Evolutionary conservation across 768 basidiomycete species (phyloP).

Genomic region (Phylloporus sp.): DNA sequence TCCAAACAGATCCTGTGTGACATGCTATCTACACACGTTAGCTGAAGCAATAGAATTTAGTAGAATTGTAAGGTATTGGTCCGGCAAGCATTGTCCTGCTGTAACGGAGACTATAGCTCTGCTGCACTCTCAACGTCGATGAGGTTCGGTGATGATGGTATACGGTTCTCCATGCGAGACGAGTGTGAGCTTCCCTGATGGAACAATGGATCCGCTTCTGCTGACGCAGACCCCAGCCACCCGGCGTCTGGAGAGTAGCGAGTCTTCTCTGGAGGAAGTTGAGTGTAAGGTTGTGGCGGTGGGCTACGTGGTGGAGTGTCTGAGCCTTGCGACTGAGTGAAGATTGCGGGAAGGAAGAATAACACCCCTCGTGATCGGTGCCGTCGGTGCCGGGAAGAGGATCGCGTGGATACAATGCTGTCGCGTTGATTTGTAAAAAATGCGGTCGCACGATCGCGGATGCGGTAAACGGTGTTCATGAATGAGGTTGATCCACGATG

Average conservation of each 20-base stretch:
- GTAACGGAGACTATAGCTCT: conserved; percentile 16
- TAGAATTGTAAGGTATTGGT: conserved; percentile 25
- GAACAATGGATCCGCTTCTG: conserved; percentile 19
- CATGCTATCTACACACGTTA: conserved; percentile 21
- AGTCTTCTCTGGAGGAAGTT: conserved; percentile 44
- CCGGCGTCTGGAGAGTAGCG: conserved; percentile 36
- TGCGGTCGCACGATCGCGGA: conserved; percentile 50
- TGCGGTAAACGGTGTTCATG: conserved; percentile 50
- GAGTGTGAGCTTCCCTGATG: conserved; percentile 30
- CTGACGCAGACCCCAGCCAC: conserved; percentile 25
- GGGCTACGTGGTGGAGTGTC: conserved; percentile 32
- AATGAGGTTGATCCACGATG: conserved; percentile 40
- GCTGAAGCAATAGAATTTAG: conserved; percentile 32
- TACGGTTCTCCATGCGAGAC: conserved; percentile 25
- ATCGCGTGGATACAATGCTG: conserved; percentile 38
- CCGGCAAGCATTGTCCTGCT: conserved; percentile 9
- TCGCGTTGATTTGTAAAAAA: conserved; percentile 42
- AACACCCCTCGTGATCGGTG: conserved; percentile 59
- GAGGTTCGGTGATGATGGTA: conserved; percentile 27
- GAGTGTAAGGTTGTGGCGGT: conserved; percentile 24
- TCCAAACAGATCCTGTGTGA: conserved; percentile 14
- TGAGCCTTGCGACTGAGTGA: conserved; percentile 43
- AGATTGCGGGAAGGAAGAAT: conserved; percentile 81
- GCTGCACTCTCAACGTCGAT: conserved; percentile 25
- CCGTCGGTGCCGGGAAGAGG: conserved; percentile 44